These are phyloP conservation scores for Luffa aegyptiaca DNA, from an alignment of 306 rosid species.

Conservation along the genomic window DNA sequence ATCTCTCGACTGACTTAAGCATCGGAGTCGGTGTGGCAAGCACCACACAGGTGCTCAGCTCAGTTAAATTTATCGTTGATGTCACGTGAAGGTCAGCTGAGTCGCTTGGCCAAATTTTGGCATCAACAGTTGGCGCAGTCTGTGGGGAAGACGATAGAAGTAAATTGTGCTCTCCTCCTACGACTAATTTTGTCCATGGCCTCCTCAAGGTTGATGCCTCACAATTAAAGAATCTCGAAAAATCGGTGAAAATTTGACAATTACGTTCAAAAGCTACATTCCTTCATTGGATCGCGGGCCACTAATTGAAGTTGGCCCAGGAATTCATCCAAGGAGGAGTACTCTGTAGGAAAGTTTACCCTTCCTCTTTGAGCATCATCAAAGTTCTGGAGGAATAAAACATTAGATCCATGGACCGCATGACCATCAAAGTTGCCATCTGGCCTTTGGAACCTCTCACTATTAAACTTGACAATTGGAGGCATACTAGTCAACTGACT, in stretches of 20 bases:
- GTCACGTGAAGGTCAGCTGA: too few relatives aligned
- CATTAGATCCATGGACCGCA: slow-evolving; percentile 31
- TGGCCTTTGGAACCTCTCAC: slow-evolving; percentile 43
- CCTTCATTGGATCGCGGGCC: slow-evolving; percentile 60
- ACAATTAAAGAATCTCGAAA: slow-evolving; percentile 46
- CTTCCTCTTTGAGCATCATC: slow-evolving; percentile 42
- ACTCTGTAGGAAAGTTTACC: slow-evolving; percentile 32
- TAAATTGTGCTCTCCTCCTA: slow-evolving; percentile 45
- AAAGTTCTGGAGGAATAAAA: slow-evolving; percentile 15
- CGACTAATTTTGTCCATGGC: slow-evolving; percentile 28
- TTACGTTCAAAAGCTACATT: slow-evolving; percentile 23
- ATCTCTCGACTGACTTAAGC: too few relatives aligned
- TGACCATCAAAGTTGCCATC: slow-evolving; percentile 30
- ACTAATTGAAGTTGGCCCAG: slow-evolving; percentile 50
- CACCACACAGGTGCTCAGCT: too few relatives aligned
- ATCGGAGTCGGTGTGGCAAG: too few relatives aligned
- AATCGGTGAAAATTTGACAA: slow-evolving; percentile 73
- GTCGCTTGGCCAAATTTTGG: too few relatives aligned
- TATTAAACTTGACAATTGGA: slow-evolving; percentile 32
- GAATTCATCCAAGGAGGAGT: slow-evolving; percentile 56
- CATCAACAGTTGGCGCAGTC: slow-evolving; percentile 8
- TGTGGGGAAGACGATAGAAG: slow-evolving; percentile 31
- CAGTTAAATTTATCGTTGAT: too few relatives aligned
- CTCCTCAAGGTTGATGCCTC: slow-evolving; percentile 31
- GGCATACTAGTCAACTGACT: slow-evolving; percentile 75